These are phyloP conservation scores for Osmanthus fragrans DNA, from an alignment of 257 asterid species.

Conservation along the genomic window DNA sequence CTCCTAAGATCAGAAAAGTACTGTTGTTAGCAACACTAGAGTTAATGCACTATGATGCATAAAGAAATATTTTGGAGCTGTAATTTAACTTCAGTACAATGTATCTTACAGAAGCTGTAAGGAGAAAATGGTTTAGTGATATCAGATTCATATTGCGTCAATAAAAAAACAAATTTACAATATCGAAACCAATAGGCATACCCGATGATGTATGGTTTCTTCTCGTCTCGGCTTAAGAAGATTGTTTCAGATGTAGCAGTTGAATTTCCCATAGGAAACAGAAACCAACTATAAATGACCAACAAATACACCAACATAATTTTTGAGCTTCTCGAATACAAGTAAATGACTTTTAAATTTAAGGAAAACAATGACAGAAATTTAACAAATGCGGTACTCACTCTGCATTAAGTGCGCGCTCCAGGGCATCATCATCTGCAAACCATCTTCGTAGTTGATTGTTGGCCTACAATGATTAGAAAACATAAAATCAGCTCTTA, in stretches of 20 bases:
- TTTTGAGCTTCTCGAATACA: conserved; percentile 12
- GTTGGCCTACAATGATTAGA: conserved; percentile 55
- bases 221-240: conserved; percentile 71
- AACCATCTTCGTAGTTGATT: conserved; percentile 74
- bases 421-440: conserved; percentile 81
- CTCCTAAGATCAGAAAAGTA: conserved; percentile 47
- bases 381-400: conserved; percentile 30
- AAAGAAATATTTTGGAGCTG: background rate
- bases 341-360: background rate
- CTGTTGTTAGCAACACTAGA: background rate
- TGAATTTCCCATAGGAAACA: conserved; percentile 59
- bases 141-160: background rate
- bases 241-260: conserved; percentile 58
- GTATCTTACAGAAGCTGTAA: too few relatives aligned
- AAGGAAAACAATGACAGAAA: background rate
- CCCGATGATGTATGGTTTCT: conserved; percentile 69
- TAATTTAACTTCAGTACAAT: background rate
- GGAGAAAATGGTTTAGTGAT: background rate
- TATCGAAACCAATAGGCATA: conserved; percentile 26
- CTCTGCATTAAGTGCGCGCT: conserved; percentile 90
- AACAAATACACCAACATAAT: conserved; percentile 4
- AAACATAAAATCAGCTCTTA: conserved; percentile 28
- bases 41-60: background rate
- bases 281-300: conserved; percentile 61
- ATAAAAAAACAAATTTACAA: background rate